Base-by-base conservation (phyloP, 306 rosid species). In the Vigna nakashimae region DNA sequence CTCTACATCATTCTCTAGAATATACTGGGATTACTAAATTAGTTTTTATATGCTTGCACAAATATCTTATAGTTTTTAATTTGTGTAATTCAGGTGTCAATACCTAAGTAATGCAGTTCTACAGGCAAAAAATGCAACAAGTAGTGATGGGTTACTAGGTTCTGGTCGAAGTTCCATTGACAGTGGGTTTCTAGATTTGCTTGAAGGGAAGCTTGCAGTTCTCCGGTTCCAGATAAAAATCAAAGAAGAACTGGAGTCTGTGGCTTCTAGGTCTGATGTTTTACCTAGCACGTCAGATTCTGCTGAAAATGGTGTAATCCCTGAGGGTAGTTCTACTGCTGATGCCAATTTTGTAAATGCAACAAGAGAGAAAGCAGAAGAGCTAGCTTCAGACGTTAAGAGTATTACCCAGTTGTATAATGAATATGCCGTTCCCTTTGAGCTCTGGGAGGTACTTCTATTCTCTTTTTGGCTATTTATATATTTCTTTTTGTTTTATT, bases 131-230 rank as follows among this genome's bases (percentile, higher is more conserved):
- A 95, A 69, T 86, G 96, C 92, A 18, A 85, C 86, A 70, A 88
- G 74, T 73, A 82, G 85, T 73, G 91, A 91, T 58, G 92, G 93
- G 28, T 79, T 88, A 83, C 81, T 79, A 46, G 84, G 89, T 63
- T 90, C 99, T 88, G 73, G 88, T 51, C 90, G 88, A 50, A 82
- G 85, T 82, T 86, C 94, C 76, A 60, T 82, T 46, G 97, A 95
- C 70, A 84, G 73, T 86, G 99, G 99, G 32, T 82, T 95, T 49
- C 89, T 95, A 87, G 98, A 95, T 81, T 83, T 92, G 85, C 89
- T 95, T 77, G 99, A 95, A 87, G 99, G 98, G 87, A 95, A 95
- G 85, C 99, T 95, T 81, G 92, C 97, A 42, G 99, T 95, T 84
- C 99, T 95, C 77, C 94, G 86, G 84, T 92, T 95, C 85, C 99